Evolutionary conservation across 495 filamentous ascomycete genomes (phyloP).

Genomic region (Cercophora sp.): DNA sequence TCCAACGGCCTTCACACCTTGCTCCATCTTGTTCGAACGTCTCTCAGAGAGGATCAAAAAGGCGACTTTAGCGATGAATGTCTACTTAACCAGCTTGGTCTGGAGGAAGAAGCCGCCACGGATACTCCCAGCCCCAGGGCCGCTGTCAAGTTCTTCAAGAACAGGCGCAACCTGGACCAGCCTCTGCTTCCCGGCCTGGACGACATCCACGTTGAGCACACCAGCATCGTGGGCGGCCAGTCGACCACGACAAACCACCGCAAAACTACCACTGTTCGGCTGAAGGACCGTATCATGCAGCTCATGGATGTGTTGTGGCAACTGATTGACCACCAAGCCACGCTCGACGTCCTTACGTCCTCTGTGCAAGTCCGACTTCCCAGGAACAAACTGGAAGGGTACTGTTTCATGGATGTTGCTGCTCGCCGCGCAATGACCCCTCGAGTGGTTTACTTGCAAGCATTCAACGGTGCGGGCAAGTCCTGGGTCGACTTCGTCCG

Average conservation of each 20-base stretch:
- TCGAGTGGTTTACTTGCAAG: neutral
- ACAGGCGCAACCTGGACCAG: constrained; percentile 4
- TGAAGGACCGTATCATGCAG: constrained; percentile 7
- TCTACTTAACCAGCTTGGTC: neutral
- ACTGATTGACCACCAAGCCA: constrained; percentile 9
- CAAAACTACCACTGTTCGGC: neutral
- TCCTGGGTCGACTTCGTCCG: constrained; percentile 15
- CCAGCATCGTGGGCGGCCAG: neutral
- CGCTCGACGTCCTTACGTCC: neutral
- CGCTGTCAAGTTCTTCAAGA: constrained; percentile 6
- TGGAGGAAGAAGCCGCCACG: neutral
- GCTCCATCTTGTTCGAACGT: constrained; percentile 1
- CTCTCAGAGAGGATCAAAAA: neutral
- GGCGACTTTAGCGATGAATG: neutral
- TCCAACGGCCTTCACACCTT: constrained; percentile 2
- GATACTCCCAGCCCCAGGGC: neutral
- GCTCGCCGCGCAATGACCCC: neutral
- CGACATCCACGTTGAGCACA: constrained; percentile 7
- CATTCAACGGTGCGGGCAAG: constrained; percentile 7
- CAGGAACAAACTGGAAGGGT: constrained; percentile 9
- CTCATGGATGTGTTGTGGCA: constrained; percentile 5
- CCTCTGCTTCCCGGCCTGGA: constrained; percentile 2
- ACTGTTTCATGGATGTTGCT: constrained; percentile 10
- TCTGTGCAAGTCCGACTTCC: neutral
- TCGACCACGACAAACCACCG: constrained; percentile 4